These are phyloP conservation scores for Vitis hybrid DNA, from an alignment of 177 flowering plant species.

Conservation along the genomic window DNA sequence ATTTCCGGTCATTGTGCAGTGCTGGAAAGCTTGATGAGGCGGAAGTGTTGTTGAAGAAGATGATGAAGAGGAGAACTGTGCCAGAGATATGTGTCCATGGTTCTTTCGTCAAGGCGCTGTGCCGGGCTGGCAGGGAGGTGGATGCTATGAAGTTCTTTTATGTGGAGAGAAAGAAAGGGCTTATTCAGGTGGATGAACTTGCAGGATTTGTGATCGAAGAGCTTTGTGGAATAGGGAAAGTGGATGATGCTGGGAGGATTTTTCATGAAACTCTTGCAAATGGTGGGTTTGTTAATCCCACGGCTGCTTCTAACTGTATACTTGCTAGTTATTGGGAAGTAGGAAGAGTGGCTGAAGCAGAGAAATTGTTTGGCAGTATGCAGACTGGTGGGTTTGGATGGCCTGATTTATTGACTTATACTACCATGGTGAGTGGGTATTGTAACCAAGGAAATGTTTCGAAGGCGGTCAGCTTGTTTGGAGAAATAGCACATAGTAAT, in stretches of 20 bases:
- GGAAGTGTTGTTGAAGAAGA: conserved; percentile 36
- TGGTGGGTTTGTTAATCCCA: conserved; percentile 11
- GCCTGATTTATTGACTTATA: conserved; percentile 21
- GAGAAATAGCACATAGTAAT: conserved; percentile 24
- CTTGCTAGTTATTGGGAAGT: conserved; percentile 32
- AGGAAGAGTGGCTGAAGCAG: conserved; percentile 26
- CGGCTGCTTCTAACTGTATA: conserved; percentile 23
- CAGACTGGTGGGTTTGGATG: conserved; percentile 16
- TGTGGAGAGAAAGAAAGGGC: conserved; percentile 34
- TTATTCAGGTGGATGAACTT: conserved; percentile 25
- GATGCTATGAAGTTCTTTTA: conserved; percentile 40
- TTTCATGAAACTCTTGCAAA: conserved; percentile 15
- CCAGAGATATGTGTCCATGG: conserved; percentile 37
- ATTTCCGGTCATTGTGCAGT: conserved; percentile 35
- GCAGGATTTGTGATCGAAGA: conserved; percentile 20
- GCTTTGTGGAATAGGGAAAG: conserved; percentile 27
- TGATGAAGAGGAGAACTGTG: conserved; percentile 31
- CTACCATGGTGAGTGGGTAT: conserved; percentile 27
- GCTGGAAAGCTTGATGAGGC: conserved; percentile 36
- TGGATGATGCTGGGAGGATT: conserved; percentile 32
- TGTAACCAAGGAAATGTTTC: conserved; percentile 23
- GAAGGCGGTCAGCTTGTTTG: conserved; percentile 29
- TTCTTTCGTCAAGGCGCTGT: conserved; percentile 38
- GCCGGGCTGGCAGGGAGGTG: conserved; percentile 30
- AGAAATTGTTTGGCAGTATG: conserved; percentile 29